Percentiles rank a stretch among this genome's conserved stretches.
phyloP scores from a whole-genome alignment of 495 filamentous ascomycete species.

The Cercophora scortea region DNA sequence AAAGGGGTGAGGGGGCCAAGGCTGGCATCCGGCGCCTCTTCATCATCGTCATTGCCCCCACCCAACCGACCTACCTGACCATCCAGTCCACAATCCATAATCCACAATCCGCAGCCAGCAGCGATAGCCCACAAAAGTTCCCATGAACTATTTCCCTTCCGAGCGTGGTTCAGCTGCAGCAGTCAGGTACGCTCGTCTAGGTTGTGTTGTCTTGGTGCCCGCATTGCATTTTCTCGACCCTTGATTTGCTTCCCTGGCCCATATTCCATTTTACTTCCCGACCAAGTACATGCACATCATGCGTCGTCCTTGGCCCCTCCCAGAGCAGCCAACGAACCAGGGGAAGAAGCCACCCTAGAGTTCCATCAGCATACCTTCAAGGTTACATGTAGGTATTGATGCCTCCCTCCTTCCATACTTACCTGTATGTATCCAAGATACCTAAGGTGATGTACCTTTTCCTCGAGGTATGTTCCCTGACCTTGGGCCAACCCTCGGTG shows the following conservation, averaged over 20 bases:
- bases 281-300: slow-evolving; percentile 15
- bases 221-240: not conserved
- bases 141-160: not conserved
- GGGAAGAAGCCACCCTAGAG: too few relatives aligned
- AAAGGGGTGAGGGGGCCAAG: not conserved
- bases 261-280: not conserved
- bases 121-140: slow-evolving; percentile 1
- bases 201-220: slow-evolving; percentile 1
- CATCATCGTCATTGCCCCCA: slow-evolving; percentile 6
- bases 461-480: too few relatives aligned
- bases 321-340: not conserved
- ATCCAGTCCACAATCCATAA: too few relatives aligned
- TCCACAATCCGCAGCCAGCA: not conserved
- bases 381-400: too few relatives aligned
- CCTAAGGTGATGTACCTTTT: too few relatives aligned
- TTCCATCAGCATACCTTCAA: too few relatives aligned
- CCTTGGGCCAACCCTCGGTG: too few relatives aligned
- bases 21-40: not conserved
- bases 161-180: slow-evolving; percentile 4
- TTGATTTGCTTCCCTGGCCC: not conserved
- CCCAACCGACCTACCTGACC: too few relatives aligned
- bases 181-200: not conserved
- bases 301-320: slow-evolving; percentile 5
- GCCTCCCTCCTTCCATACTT: too few relatives aligned
- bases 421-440: too few relatives aligned